Percentiles rank a stretch among this genome's conserved stretches.
These are phyloP conservation scores for Vigna nakashimae DNA, from an alignment of 306 rosid species.

Conservation along the genomic window DNA sequence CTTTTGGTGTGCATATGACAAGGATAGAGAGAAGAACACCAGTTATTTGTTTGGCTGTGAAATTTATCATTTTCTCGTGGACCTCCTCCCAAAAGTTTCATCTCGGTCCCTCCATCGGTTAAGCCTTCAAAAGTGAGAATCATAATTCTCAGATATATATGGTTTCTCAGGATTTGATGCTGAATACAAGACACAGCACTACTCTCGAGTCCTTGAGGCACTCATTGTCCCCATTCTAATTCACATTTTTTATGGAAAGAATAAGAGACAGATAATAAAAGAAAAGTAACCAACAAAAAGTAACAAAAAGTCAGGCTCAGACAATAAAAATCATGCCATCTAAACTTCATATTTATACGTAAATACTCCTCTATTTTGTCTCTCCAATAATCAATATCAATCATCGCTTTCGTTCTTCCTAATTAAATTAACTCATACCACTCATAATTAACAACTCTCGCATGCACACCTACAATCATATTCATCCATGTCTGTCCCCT, in stretches of 20 bases:
- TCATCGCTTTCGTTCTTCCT: constrained; percentile 39
- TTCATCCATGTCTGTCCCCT: neutral
- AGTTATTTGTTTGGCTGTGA: constrained; percentile 39
- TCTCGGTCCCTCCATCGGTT: constrained; percentile 43
- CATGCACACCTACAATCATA: constrained; percentile 39
- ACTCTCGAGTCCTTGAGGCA: constrained; percentile 54
- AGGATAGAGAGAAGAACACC: constrained; percentile 51
- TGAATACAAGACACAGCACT: constrained; percentile 81
- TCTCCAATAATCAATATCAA: constrained; percentile 41
- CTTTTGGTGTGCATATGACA: constrained; percentile 60
- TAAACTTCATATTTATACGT: constrained; percentile 35
- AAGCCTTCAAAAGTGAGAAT: constrained; percentile 77
- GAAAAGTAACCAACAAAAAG: constrained; percentile 42
- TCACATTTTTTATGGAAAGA: constrained; percentile 33
- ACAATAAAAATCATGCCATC: constrained; percentile 38
- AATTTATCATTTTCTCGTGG: constrained; percentile 55
- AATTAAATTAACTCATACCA: constrained; percentile 29
- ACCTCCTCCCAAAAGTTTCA: constrained; percentile 55
- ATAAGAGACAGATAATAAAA: constrained; percentile 39
- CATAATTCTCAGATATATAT: constrained; percentile 58
- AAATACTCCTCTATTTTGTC: constrained; percentile 29
- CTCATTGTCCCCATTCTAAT: constrained; percentile 60
- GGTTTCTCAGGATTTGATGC: constrained; percentile 65
- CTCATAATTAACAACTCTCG: constrained; percentile 39
- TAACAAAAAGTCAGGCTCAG: constrained; percentile 31